Percentiles rank a stretch among this genome's conserved stretches.
Conservation (phyloP, 2,329 filamentous ascomycete species). For the Fusarium vanettenii region DNA sequence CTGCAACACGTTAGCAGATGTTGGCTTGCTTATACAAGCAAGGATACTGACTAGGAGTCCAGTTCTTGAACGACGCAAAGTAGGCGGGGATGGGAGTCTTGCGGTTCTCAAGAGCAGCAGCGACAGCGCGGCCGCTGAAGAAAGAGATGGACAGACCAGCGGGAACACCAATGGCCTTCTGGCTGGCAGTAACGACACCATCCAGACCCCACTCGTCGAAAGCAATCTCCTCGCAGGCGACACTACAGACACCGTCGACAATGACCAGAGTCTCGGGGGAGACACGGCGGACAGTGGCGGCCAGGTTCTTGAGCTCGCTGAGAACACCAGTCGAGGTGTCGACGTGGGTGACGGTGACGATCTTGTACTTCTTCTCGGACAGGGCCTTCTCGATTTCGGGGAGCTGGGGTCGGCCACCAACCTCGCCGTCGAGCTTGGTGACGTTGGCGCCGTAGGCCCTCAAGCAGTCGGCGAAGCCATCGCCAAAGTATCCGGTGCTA, state of each 20-base stretch:
- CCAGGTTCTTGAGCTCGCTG: constrained; percentile 86
- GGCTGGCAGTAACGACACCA: constrained; percentile 91
- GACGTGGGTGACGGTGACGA: constrained; percentile 94
- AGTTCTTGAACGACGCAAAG: constrained; percentile 97
- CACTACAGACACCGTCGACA: constrained; percentile 97
- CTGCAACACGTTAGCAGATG: constrained; percentile 53
- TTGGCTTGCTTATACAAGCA: not conserved
- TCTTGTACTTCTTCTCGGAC: constrained; percentile 91
- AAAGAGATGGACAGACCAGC: constrained; percentile 95
- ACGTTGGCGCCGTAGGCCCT: constrained; percentile 90
- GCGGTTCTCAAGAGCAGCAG: constrained; percentile 77
- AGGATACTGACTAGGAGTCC: constrained; percentile 79
- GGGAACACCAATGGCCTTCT: constrained; percentile 96
- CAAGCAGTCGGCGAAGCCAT: constrained; percentile 93
- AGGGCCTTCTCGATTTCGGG: constrained; percentile 90
- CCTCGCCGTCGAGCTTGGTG: constrained; percentile 88
- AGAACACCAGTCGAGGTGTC: constrained; percentile 97
- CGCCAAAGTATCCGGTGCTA: constrained; percentile 96
- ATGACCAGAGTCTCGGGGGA: constrained; percentile 92
- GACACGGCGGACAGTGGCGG: constrained; percentile 84
- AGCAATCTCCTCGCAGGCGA: constrained; percentile 93
- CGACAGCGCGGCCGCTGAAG: constrained; percentile 88
- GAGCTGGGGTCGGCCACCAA: constrained; percentile 88
- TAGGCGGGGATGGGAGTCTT: constrained; percentile 88
- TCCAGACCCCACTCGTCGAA: constrained; percentile 97